Base-by-base conservation (phyloP, 257 asterid species). In the Coffea eugenioides region DNA sequence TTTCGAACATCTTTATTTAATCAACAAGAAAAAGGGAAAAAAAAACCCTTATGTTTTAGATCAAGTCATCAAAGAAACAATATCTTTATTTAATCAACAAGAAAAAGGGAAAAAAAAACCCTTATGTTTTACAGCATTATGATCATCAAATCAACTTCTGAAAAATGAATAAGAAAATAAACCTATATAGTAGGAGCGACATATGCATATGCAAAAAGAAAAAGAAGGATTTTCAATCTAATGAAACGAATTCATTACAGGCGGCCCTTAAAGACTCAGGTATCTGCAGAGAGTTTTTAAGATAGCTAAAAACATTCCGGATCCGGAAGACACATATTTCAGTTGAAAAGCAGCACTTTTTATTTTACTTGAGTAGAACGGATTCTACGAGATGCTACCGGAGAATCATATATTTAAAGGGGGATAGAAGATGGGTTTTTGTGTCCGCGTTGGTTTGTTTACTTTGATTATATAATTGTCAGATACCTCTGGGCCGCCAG, bases 401-500 rank as follows among this genome's bases (percentile, higher is more conserved):
- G 31, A 59, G 23, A 59, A 56, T 59, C 31, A 2, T 7, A 12
- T 7, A 13, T 21, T 59, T 20, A 59, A 56, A 18, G 23, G 4
- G 11, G 14, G 56, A 51, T 52, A 12, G 16, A 39, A 39, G 43
- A 46, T 46, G 51, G 51, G 51, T 46, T 2, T 46, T 46, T 46
- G 9, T 46, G 51, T 46, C 51, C 5, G 43, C 43, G 43, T 39
- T 1, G 4, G 43, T 1, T 39, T 39, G 4, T 39, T 39, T 39
- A 39, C 43, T 39, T 39, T 39, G 4, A 46, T 46, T 46, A 46
- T 46, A 46, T 6, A 46, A 46, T 46, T 6, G 43, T 46, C 51
- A 6, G 57, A 54, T 59, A 91, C 96, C 92, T 90, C 89, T 54
- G 95, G 95, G 43, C 97, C 94, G 46, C 98, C 97, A 73, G 83